These are phyloP conservation scores for Pichia cabralensis DNA, from an alignment of 805 yeast genomes.

Conservation along the genomic window DNA sequence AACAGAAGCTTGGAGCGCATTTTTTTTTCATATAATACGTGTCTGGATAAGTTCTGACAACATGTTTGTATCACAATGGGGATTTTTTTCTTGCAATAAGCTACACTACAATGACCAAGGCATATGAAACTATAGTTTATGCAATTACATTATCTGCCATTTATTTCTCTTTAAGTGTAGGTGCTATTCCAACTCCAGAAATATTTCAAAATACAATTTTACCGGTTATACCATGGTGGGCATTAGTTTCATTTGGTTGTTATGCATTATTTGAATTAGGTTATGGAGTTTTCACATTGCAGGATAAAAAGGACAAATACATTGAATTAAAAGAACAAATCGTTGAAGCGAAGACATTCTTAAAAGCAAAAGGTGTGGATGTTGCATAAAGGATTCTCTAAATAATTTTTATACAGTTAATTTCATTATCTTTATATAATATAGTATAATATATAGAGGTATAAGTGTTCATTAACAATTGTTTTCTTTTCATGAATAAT, in stretches of 20 bases:
- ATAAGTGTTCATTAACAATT: too few species aligned
- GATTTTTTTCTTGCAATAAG: too few species aligned
- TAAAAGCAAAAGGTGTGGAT: slow-evolving; percentile 45
- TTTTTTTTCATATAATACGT: too few species aligned
- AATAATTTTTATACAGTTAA: too few species aligned
- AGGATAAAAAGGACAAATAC: slow-evolving; percentile 62
- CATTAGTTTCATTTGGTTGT: slow-evolving; percentile 55
- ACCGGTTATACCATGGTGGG: slow-evolving; percentile 66
- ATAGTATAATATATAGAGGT: slow-evolving; percentile 12
- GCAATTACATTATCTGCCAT: slow-evolving; percentile 38
- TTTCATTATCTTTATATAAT: neutral
- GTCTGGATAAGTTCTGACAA: too few species aligned
- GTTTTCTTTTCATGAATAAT: too few species aligned
- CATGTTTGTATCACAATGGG: too few species aligned
- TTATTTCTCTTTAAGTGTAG: slow-evolving; percentile 41
- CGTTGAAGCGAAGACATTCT: slow-evolving; percentile 51
- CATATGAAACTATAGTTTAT: slow-evolving; percentile 46
- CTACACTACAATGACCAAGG: slow-evolving; percentile 61
- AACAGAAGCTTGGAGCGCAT: too few species aligned
- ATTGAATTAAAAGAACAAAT: slow-evolving; percentile 49
- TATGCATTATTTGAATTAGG: slow-evolving; percentile 62
- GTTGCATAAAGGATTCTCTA: too few species aligned
- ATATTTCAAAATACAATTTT: slow-evolving; percentile 41
- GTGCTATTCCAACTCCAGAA: slow-evolving; percentile 45
- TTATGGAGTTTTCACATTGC: slow-evolving; percentile 57